A percentile compares a stretch with the other conserved stretches of the same genome.
phyloP scores from a whole-genome alignment of 495 filamentous ascomycete species.

The Aspergillus haitiensis region DNA sequence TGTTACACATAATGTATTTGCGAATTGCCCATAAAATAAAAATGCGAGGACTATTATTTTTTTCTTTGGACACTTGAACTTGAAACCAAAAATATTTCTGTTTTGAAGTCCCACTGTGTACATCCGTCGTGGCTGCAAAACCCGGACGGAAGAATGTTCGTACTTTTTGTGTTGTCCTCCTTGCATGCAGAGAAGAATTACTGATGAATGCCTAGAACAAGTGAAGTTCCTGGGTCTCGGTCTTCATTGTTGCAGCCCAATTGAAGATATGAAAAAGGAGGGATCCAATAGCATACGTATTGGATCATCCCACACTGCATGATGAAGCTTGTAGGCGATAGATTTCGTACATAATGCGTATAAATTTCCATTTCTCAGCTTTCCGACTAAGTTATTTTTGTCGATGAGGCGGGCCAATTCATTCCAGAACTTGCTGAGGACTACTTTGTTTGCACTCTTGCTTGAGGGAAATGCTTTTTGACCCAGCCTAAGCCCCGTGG shows the following conservation, averaged over 20 bases:
- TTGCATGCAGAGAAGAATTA: too few species aligned
- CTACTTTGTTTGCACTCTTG: conserved; percentile 21
- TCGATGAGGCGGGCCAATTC: conserved; percentile 29
- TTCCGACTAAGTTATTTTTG: background rate
- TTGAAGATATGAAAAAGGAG: background rate
- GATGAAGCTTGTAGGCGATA: background rate
- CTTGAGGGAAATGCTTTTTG: conserved; percentile 29
- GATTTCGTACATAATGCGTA: conserved; percentile 7
- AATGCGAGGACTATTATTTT: too few species aligned
- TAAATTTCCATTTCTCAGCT: background rate
- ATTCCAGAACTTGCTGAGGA: conserved; percentile 22
- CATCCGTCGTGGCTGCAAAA: too few species aligned
- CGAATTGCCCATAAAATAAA: too few species aligned
- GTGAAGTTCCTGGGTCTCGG: background rate
- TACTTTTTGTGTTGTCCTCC: too few species aligned
- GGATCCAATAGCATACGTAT: background rate
- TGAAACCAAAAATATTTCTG: too few species aligned
- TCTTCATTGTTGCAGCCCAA: too few species aligned
- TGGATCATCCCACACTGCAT: background rate
- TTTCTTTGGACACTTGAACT: too few species aligned
- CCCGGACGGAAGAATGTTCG: too few species aligned
- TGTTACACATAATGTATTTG: too few species aligned
- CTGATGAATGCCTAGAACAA: too few species aligned
- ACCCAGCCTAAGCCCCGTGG: conserved; percentile 41
- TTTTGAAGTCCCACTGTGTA: too few species aligned